Evolutionary conservation across 306 rosid species (phyloP).

Genomic region (Datisca glomerata): DNA sequence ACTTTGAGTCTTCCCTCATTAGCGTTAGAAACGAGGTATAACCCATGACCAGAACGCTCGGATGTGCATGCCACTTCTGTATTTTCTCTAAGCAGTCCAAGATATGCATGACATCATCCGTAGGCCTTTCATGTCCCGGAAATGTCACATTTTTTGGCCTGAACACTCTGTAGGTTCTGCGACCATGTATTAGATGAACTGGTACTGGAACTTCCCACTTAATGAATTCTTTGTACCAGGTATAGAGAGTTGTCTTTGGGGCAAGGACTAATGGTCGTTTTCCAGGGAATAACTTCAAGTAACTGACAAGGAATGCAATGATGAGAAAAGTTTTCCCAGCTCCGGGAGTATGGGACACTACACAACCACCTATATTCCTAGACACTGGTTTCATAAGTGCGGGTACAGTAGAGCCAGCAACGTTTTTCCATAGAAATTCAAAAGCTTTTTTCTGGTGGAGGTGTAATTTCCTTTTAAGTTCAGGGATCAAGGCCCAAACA

Average conservation of each 20-base stretch:
- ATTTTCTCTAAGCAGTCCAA: conserved; percentile 70
- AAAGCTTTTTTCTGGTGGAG: conserved; percentile 81
- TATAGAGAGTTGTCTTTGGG: conserved; percentile 76
- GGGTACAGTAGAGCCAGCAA: conserved; percentile 67
- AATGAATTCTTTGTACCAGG: conserved; percentile 80
- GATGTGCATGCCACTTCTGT: conserved; percentile 76
- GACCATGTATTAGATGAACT: conserved; percentile 65
- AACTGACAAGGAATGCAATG: conserved; percentile 74
- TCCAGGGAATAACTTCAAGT: conserved; percentile 63
- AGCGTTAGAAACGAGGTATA: conserved; percentile 71
- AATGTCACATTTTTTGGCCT: conserved; percentile 21
- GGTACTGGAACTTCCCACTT: conserved; percentile 80
- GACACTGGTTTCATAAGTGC: conserved; percentile 30
- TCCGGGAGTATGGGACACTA: conserved; percentile 89
- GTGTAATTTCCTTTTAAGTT: conserved; percentile 32
- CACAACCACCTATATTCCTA: conserved; percentile 68
- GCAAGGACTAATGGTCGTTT: conserved; percentile 75
- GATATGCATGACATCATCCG: conserved; percentile 57
- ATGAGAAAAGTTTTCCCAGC: conserved; percentile 80
- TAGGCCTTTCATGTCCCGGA: conserved; percentile 49
- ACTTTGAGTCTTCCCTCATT: conserved; percentile 80
- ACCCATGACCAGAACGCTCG: conserved; percentile 93
- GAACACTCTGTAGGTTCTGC: conserved; percentile 36
- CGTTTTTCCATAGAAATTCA: conserved; percentile 75
- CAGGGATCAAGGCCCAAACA: conserved; percentile 62